phyloP scores from a whole-genome alignment of 1,284 basidiomycete species.

The Ceratobasidium sp. region DNA sequence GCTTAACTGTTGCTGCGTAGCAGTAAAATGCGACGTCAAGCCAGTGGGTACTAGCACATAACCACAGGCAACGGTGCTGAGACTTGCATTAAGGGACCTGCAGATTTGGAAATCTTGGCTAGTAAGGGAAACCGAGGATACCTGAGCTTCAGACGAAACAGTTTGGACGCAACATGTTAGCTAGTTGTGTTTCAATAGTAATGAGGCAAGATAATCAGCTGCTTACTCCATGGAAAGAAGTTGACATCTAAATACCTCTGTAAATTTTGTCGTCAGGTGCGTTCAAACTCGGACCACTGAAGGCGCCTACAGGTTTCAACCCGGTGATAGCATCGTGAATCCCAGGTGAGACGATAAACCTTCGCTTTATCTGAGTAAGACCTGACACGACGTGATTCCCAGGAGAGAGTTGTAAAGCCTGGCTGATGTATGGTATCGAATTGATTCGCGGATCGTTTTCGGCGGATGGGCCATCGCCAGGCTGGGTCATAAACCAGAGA shows the following conservation, averaged over 20 bases:
- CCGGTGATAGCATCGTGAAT: not conserved
- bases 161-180: not conserved
- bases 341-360: constrained; percentile 2
- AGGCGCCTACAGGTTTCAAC: not conserved
- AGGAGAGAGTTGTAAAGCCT: not conserved
- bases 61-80: not conserved
- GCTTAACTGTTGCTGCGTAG: not conserved
- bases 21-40: not conserved
- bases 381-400: not conserved
- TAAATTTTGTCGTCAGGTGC: too few species aligned
- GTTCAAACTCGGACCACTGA: not conserved
- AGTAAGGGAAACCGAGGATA: not conserved
- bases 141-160: not conserved
- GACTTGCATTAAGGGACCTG: not conserved
- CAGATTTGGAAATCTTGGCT: not conserved
- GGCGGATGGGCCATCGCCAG: not conserved
- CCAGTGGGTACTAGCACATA: not conserved
- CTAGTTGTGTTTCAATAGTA: not conserved
- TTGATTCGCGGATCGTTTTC: not conserved
- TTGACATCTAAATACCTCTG: not conserved
- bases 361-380: not conserved
- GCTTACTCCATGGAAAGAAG: constrained; percentile 4
- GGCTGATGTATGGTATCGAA: not conserved
- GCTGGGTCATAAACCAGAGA: not conserved
- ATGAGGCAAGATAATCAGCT: too few species aligned